Base-by-base conservation (phyloP, 352 stramenopile species). In the Phytophthora cryptogea region DNA sequence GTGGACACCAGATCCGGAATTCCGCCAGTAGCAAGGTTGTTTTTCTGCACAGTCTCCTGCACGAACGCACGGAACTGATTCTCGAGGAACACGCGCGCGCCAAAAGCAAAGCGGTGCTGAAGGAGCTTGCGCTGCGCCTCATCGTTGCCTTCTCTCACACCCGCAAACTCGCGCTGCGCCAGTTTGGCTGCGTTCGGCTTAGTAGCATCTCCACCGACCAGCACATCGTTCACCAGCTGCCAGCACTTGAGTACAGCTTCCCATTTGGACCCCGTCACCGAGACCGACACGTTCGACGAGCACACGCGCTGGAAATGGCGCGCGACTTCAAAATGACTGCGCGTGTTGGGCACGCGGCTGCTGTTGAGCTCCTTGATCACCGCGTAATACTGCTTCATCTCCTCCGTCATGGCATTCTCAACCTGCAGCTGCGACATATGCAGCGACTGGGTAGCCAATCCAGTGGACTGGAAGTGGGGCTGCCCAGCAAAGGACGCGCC, bases 381-480 rank as follows among this genome's bases (percentile, higher is more conserved):
- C 43, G 63, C 67, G 48, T 79, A 86, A 68, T 89, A 93, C 60
- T 83, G 70, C 66, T 89, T 89, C 86, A 95, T 95, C 54, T 92
- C 81, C 27, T 95, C 80, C 11, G 70, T 92, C 72, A 95, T 82
- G 14, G 83, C 64, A 47, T 73, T 90, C 39, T 88, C 77, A 13
- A 83, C 72, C 20, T 76, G 72, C 30, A 88, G 36, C 37, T 92
- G 82, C 14, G 86, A 88, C 59, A 92, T 72, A 33, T 80, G 83
- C 54, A 89, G 59, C 27, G 78, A 76, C 9, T 51, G 59, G 20
- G 53, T 36, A 39, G 33, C 43, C 13, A 74, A 70, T 14, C 52
- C 53, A 13, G 68, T 61, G 49, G 72, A 75, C 27, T 88, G 66
- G 39, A 92, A 88, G 8, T 66, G 81, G 20, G 72, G 79, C 45